Evolutionary conservation across 306 rosid species (phyloP).

Genomic region (Lablab purpureus): DNA sequence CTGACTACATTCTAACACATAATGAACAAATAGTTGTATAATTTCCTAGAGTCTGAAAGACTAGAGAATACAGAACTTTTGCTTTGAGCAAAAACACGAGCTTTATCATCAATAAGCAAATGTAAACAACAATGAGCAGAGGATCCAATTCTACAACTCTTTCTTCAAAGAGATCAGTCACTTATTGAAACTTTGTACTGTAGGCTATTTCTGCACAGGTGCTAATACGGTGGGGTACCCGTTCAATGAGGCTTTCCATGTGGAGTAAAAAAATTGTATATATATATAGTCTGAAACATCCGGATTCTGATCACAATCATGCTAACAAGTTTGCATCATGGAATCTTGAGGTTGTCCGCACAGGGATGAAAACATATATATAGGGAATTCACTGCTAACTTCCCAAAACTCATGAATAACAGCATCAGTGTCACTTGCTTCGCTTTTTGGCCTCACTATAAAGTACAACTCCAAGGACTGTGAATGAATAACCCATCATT

Average conservation of each 20-base stretch:
- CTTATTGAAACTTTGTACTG: constrained; percentile 71
- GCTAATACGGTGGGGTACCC: constrained; percentile 71
- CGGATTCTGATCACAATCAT: constrained; percentile 52
- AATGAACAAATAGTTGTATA: neutral
- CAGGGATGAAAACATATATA: constrained; percentile 52
- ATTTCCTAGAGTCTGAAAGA: neutral
- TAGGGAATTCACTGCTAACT: constrained; percentile 48
- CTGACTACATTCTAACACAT: neutral
- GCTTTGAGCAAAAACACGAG: constrained; percentile 37
- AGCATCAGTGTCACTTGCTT: constrained; percentile 71
- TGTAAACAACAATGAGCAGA: constrained; percentile 54
- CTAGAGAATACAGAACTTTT: neutral
- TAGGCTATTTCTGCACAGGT: constrained; percentile 65
- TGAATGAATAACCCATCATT: constrained; percentile 93
- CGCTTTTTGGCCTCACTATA: constrained; percentile 98
- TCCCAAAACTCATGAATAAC: constrained; percentile 34
- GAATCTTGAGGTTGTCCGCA: constrained; percentile 45
- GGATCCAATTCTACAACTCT: constrained; percentile 63
- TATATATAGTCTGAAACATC: constrained; percentile 49
- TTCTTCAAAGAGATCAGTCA: constrained; percentile 60
- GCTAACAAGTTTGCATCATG: constrained; percentile 52
- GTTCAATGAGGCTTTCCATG: constrained; percentile 54
- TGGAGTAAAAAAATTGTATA: constrained; percentile 48
- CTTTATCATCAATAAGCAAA: constrained; percentile 65
- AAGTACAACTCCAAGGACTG: constrained; percentile 91